Percentiles rank a stretch among this genome's conserved stretches.
Conservation (phyloP, 176 grass and related monocot genomes). For the Oryza brachyantha region DNA sequence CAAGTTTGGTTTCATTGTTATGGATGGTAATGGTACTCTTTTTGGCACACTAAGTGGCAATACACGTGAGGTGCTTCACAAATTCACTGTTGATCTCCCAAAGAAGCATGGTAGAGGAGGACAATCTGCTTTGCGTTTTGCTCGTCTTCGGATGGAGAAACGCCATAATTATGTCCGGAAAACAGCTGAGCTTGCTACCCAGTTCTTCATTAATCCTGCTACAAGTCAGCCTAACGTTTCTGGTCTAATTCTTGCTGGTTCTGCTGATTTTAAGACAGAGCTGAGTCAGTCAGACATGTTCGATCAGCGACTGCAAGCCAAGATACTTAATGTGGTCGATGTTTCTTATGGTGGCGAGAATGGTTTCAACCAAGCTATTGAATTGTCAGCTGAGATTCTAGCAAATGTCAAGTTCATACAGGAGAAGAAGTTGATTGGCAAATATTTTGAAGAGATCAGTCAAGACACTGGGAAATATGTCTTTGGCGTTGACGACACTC, state of each 20-base stretch:
- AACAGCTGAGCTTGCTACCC: conserved; percentile 54
- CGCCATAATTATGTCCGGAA: conserved; percentile 51
- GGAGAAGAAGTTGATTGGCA: conserved; percentile 52
- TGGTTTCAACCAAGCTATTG: conserved; percentile 56
- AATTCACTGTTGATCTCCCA: conserved; percentile 53
- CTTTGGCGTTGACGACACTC: conserved; percentile 48
- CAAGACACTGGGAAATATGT: conserved; percentile 57
- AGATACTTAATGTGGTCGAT: conserved; percentile 59
- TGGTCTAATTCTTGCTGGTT: conserved; percentile 50
- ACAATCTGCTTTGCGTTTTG: conserved; percentile 52
- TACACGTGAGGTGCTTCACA: conserved; percentile 51
- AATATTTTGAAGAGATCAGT: conserved; percentile 56
- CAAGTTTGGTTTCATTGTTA: conserved; percentile 52
- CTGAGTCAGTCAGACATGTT: conserved; percentile 55
- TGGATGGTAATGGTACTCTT: conserved; percentile 56
- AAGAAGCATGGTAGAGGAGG: conserved; percentile 57
- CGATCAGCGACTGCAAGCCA: conserved; percentile 46
- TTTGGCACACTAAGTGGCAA: conserved; percentile 60
- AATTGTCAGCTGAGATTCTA: conserved; percentile 50
- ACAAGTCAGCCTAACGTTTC: conserved; percentile 56
- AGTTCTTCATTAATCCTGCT: conserved; percentile 50
- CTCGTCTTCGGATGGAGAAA: conserved; percentile 55
- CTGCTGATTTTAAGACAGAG: conserved; percentile 57
- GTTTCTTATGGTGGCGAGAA: conserved; percentile 52
- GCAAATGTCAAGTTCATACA: conserved; percentile 57